A percentile compares a stretch with the other conserved stretches of the same genome.
Conservation (phyloP, 805 yeast species). For the Saccharomycopsis sp. region DNA sequence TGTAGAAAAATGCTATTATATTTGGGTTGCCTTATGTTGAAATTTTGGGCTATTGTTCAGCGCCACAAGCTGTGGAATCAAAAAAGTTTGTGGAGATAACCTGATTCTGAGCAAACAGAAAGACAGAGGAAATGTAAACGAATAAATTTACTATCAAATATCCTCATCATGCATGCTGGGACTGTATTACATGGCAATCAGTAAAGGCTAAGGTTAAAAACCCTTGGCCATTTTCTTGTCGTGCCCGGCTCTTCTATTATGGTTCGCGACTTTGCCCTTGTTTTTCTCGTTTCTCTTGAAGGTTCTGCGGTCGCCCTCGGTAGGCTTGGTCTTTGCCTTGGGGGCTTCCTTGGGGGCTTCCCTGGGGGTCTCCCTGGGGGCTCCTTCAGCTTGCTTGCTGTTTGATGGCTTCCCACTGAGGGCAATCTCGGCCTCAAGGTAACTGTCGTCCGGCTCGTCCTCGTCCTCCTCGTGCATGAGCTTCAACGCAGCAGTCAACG, state of each 20-base stretch:
- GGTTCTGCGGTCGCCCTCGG: constrained; percentile 27
- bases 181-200: no score
- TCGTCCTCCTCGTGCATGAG: constrained; percentile 67
- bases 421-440: constrained; percentile 23
- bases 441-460: constrained; percentile 79
- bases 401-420: constrained; percentile 8
- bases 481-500: constrained; percentile 50
- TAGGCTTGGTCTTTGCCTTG: constrained; percentile 17
- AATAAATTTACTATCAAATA: no score
- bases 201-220: not conserved
- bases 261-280: constrained; percentile 52
- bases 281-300: constrained; percentile 43
- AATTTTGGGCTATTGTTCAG: no score
- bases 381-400: constrained; percentile 4
- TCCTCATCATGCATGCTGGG: no score
- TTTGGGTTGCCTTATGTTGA: no score
- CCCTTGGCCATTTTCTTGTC: constrained; percentile 38
- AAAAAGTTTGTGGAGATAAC: no score
- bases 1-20: no score
- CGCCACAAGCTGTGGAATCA: no score
- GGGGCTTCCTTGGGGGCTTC: not conserved
- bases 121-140: no score
- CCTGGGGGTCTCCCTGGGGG: constrained; percentile 12
- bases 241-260: constrained; percentile 55
- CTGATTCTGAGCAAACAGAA: no score